A percentile compares a stretch with the other conserved stretches of the same genome.
Conservation (phyloP, 2,329 filamentous ascomycete species). For the Pseudopithomyces chartarum region DNA sequence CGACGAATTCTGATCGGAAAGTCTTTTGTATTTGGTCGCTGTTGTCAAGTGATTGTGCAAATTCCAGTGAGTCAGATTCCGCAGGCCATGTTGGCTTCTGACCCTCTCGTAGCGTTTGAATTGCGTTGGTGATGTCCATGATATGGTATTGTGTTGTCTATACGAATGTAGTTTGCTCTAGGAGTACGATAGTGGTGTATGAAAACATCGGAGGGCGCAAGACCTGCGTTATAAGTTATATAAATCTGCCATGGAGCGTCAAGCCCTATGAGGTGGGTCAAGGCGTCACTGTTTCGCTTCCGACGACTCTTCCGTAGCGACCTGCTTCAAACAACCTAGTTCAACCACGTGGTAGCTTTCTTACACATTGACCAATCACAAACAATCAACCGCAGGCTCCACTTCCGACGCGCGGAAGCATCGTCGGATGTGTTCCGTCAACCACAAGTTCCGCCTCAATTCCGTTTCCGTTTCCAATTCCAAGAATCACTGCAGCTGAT, state of each 20-base stretch:
- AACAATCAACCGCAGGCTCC: not conserved
- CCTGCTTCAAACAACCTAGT: not conserved
- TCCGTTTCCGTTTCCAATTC: not conserved
- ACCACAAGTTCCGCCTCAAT: not conserved
- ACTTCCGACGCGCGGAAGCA: not conserved
- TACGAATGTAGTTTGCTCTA: not conserved
- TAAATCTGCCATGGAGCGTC: not conserved
- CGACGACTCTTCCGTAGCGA: not conserved
- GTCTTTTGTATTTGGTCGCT: slow-evolving; percentile 41
- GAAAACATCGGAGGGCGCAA: too few species aligned
- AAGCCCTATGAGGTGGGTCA: slow-evolving; percentile 10
- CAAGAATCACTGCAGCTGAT: not conserved
- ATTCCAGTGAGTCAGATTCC: slow-evolving; percentile 27
- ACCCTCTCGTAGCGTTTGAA: slow-evolving; percentile 33
- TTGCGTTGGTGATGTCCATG: slow-evolving; percentile 31
- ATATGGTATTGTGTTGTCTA: slow-evolving; percentile 5
- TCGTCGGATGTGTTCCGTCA: not conserved
- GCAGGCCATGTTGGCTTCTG: slow-evolving; percentile 35
- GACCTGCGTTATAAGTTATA: slow-evolving; percentile 7
- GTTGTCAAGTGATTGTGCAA: slow-evolving; percentile 33
- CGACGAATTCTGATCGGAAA: slow-evolving; percentile 70
- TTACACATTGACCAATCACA: not conserved
- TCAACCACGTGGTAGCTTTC: not conserved
- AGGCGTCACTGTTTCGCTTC: not conserved
- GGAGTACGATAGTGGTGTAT: not conserved